Percentiles rank a stretch among this genome's conserved stretches.
phyloP scores from a whole-genome alignment of 2,329 filamentous ascomycete species.

The Colletotrichum euphorbiae region DNA sequence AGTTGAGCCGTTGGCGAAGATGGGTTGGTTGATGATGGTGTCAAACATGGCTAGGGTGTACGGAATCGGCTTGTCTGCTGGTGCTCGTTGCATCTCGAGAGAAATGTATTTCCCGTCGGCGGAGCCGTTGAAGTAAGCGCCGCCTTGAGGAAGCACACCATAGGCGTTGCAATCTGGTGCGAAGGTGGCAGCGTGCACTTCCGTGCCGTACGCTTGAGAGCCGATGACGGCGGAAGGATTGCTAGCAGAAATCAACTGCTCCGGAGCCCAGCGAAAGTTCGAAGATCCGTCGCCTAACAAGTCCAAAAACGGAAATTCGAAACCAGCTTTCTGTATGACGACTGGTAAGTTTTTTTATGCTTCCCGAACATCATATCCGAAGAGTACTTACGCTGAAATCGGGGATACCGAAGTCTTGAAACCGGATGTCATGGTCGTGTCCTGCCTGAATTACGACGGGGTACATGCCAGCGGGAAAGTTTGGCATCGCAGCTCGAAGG shows the following conservation, averaged over 20 bases:
- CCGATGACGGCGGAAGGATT: slow-evolving; percentile 58
- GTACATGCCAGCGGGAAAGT: slow-evolving; percentile 63
- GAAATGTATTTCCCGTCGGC: slow-evolving; percentile 31
- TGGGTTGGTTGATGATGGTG: slow-evolving; percentile 67
- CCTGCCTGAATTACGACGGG: slow-evolving; percentile 63
- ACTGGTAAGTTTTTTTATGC: neutral
- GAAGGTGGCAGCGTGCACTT: slow-evolving; percentile 55
- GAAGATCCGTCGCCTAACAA: slow-evolving; percentile 61
- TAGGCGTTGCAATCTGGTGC: slow-evolving; percentile 64
- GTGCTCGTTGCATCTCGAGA: slow-evolving; percentile 40
- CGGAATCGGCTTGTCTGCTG: slow-evolving; percentile 36
- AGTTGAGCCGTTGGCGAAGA: slow-evolving; percentile 53
- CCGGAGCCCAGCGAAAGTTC: slow-evolving; percentile 62
- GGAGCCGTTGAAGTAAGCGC: slow-evolving; percentile 40
- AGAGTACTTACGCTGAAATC: slow-evolving; percentile 60
- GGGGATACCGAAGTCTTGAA: slow-evolving; percentile 52
- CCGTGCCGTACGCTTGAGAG: slow-evolving; percentile 59
- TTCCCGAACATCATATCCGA: neutral
- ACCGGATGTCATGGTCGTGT: slow-evolving; percentile 63
- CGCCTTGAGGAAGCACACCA: slow-evolving; percentile 38
- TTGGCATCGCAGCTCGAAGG: slow-evolving; percentile 59
- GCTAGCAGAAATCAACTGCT: slow-evolving; percentile 58
- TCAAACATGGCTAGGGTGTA: slow-evolving; percentile 57
- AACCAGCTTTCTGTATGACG: slow-evolving; percentile 56
- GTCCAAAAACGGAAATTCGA: slow-evolving; percentile 68